Evolutionary conservation across 371 early-diverging fungal genomes (phyloP).

Genomic region (Saksenaea oblongispora): DNA sequence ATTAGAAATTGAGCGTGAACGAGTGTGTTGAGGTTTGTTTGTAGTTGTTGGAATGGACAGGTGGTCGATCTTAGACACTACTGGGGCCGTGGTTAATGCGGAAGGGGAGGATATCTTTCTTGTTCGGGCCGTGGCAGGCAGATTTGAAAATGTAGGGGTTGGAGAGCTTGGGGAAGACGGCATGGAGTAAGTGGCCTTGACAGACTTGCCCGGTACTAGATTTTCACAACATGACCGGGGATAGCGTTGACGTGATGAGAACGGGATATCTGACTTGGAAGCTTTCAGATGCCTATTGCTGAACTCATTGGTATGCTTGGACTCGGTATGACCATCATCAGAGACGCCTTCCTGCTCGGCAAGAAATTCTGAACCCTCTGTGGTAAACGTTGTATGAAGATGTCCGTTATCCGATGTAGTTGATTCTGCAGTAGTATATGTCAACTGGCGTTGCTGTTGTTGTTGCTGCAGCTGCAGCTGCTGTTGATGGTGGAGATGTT

Average conservation of each 20-base stretch:
- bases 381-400: background rate
- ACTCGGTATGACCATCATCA: background rate
- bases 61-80: background rate
- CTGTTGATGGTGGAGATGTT: background rate
- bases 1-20: background rate
- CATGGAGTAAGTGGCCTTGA: background rate
- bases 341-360: background rate
- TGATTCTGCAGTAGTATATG: background rate
- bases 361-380: background rate
- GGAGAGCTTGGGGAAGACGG: background rate
- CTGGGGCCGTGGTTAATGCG: background rate
- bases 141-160: background rate
- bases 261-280: background rate
- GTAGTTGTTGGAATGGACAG: background rate
- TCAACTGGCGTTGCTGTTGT: background rate
- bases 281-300: background rate
- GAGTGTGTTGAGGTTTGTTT: background rate
- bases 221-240: background rate
- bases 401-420: background rate
- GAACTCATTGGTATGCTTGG: background rate
- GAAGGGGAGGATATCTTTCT: background rate
- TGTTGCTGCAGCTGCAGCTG: background rate
- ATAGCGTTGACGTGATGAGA: background rate
- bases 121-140: background rate
- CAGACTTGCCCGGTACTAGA: background rate